Base-by-base conservation (phyloP, 2,329 filamentous ascomycete species). In the Curvularia sp. region DNA sequence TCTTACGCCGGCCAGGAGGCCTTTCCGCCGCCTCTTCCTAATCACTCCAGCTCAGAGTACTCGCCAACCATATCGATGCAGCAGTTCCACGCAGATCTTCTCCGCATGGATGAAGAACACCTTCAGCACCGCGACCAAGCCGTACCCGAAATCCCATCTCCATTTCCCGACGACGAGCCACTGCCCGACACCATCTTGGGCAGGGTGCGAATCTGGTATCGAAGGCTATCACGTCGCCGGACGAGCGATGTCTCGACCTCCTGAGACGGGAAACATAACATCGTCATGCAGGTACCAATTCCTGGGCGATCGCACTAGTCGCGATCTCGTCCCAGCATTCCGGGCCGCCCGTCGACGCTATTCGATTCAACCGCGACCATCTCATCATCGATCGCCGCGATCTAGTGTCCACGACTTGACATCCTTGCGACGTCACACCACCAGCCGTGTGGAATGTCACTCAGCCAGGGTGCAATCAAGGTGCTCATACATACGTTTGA, bases 331-430 rank as follows among this genome's bases (percentile, higher is more conserved):
- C 55, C 64, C 12, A 68, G 70, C 32, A 69, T 57, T 19, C 74
- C 65, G 1, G 80, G 80, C 79, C 78, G 82, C 18, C 65, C 74
- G 67, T 84, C 81, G 39, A 82, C 69, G 0, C 81, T 81, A 65
- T 84, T 82, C 19, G 83, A 62, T 6, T 84, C 71, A 30, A 1
- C 78, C 49, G 83, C 73, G 0, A 77, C 77, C 81, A 84, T 83
- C 0, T 80, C 81, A 0, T 80, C 80, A 23, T 71, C 45, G 83
- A 70, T 84, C 82, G 7, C 84, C 61, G 19, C 0, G 80, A 76
- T 0, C 81, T 81, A 0, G 81, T 80, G 53, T 80, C 81, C 0
- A 75, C 69, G 1, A 79, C 28, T 23, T 8, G 27, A 3, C 15
- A 39, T 36, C 30, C 19, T 23, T 36, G 46, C 47, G 23, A 49